These are phyloP conservation scores for Suhomyces bolitotheri DNA, from an alignment of 1,139 yeast genomes.

Conservation along the genomic window DNA sequence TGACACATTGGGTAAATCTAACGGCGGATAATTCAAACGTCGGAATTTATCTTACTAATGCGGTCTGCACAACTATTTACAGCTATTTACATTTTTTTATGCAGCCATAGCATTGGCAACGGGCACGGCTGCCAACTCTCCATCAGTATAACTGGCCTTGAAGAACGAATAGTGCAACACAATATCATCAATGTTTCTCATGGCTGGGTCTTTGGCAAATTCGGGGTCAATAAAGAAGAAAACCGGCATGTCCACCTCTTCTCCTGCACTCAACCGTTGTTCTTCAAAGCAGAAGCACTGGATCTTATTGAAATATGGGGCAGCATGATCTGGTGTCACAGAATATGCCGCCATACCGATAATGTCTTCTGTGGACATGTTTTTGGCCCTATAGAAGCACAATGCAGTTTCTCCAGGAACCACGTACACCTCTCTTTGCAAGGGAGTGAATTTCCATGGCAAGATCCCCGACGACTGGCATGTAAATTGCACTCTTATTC, in stretches of 20 bases:
- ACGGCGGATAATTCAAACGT: too few species aligned
- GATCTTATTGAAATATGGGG: conserved; percentile 93
- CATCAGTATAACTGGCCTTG: conserved; percentile 56
- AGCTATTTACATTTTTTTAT: neutral
- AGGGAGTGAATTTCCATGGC: conserved; percentile 96
- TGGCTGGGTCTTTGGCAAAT: conserved; percentile 89
- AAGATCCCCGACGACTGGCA: conserved; percentile 88
- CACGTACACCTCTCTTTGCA: conserved; percentile 88
- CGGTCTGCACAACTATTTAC: conserved; percentile 3
- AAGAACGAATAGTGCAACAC: conserved; percentile 92
- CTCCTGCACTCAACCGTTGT: conserved; percentile 90
- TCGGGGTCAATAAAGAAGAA: conserved; percentile 98
- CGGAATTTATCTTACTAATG: too few species aligned
- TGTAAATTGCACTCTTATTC: conserved; percentile 81
- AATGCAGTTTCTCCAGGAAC: conserved; percentile 98
- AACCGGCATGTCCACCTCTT: conserved; percentile 98
- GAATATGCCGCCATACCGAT: conserved; percentile 98
- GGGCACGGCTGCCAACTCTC: conserved; percentile 43
- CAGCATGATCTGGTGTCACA: conserved; percentile 94
- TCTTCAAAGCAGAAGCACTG: conserved; percentile 99
- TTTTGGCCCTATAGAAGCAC: conserved; percentile 92
- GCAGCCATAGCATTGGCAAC: conserved; percentile 1
- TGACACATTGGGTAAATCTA: too few species aligned
- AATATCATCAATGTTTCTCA: conserved; percentile 88
- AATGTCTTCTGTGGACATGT: conserved; percentile 80